Base-by-base conservation (phyloP, 345 rosid genomes). In the thale cress (Arabidopsis thaliana) region DNA sequence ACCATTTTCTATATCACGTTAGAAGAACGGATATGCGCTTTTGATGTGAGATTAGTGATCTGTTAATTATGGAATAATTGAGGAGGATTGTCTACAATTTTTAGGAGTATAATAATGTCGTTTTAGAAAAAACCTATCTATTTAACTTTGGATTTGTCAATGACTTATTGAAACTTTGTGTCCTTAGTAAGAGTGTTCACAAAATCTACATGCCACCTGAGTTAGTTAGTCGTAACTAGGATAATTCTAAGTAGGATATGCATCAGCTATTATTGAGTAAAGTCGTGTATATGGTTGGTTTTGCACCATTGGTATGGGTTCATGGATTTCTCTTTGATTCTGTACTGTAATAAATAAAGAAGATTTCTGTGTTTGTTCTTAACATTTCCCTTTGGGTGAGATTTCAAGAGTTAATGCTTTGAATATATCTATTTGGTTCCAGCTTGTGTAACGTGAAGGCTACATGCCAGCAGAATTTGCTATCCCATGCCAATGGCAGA, bases 401-500 rank as follows among this genome's bases (percentile, higher is more conserved):
- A 33, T 58, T 33, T 58, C 16, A 38, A 20, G 9, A 37, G 46
- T 59, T 57, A 20, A 58, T 22, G 49, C 33, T 37, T 37, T 60
- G 20, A 60, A 60, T 60, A 60, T 38, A 6, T 40, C 3, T 14
- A 28, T 10, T 9, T 52, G 23, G 22, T 69, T 79, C 42, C 80
- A 91, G 93, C 72, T 85, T 91, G 46, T 89, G 97, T 82, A 85
- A 89, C 73, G 82, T 80, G 25, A 78, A 86, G 82, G 91, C 93
- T 70, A 67, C 92, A 0, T 82, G 93, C 77, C 79, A 85, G 82
- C 93, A 91, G 82, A 9, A 84, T 16, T 75, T 91, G 77, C 86
- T 89, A 69, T 82, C 84, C 42, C 97, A 89, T 81, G 93, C 95
- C 56, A 86, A 87, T 37, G 93, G 97, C 30, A 89, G 86, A 82